phyloP scores from a whole-genome alignment of 129 eudicot genomes.

The Escallonia herrerae region DNA sequence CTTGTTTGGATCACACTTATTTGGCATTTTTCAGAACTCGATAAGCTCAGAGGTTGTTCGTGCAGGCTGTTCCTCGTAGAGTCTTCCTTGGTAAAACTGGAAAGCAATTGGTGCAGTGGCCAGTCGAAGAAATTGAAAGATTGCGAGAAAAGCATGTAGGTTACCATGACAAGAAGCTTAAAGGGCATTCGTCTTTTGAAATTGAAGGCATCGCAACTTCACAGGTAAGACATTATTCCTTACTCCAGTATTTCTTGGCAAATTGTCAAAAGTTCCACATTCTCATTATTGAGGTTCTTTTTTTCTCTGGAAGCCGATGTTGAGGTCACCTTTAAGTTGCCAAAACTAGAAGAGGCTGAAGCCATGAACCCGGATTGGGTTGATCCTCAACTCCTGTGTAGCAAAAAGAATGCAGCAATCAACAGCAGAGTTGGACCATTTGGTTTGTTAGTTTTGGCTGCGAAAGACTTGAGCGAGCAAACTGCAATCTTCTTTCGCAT shows the following conservation, averaged over 20 bases:
- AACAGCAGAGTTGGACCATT: constrained; percentile 67
- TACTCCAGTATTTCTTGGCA: no score
- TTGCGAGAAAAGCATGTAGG: constrained; percentile 18
- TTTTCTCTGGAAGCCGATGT: constrained; percentile 40
- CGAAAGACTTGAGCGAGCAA: constrained; percentile 51
- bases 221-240: constrained; percentile 14
- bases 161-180: not conserved
- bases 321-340: constrained; percentile 42
- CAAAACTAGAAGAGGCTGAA: constrained; percentile 43
- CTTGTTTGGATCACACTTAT: no score
- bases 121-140: constrained; percentile 25
- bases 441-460: constrained; percentile 69
- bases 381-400: constrained; percentile 54
- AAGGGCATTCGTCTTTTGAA: constrained; percentile 13
- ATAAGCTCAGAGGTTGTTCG: not conserved
- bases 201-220: constrained; percentile 25
- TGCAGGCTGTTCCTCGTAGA: constrained; percentile 30
- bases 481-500: constrained; percentile 69
- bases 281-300: no score
- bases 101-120: constrained; percentile 38
- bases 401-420: constrained; percentile 30
- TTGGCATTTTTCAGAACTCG: no score
- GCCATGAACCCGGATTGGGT: constrained; percentile 17
- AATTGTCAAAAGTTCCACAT: no score
- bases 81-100: constrained; percentile 29